phyloP scores from a whole-genome alignment of 1,139 yeast species.

The Yamadazyma membranifaciens region DNA sequence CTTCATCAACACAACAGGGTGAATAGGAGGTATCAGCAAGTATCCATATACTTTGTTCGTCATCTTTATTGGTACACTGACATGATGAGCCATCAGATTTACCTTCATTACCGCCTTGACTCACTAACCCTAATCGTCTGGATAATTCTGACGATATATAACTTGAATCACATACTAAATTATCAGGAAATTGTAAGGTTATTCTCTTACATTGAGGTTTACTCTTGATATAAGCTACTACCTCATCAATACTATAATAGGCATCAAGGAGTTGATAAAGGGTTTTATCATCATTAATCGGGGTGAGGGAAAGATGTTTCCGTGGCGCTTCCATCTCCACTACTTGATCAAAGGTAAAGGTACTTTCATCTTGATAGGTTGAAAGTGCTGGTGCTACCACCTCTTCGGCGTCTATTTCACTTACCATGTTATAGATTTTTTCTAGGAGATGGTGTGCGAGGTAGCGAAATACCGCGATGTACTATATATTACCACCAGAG shows the following conservation, averaged over 20 bases:
- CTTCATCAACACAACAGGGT: slow-evolving; percentile 94
- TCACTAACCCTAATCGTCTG: slow-evolving; percentile 4
- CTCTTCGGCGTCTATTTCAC: background rate
- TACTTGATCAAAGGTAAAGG: slow-evolving; percentile 45
- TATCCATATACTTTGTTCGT: slow-evolving; percentile 23
- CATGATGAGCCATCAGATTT: background rate
- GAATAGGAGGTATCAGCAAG: slow-evolving; percentile 96
- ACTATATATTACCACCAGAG: background rate
- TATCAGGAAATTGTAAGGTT: slow-evolving; percentile 90
- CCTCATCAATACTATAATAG: slow-evolving; percentile 53
- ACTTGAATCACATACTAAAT: slow-evolving; percentile 74
- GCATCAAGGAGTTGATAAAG: slow-evolving; percentile 32
- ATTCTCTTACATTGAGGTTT: slow-evolving; percentile 44
- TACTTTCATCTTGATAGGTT: slow-evolving; percentile 54
- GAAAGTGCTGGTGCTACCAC: slow-evolving; percentile 57
- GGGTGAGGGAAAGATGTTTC: slow-evolving; percentile 28
- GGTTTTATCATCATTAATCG: slow-evolving; percentile 17
- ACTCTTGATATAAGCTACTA: slow-evolving; percentile 34
- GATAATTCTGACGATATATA: slow-evolving; percentile 55
- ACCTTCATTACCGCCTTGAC: background rate
- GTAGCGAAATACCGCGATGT: background rate
- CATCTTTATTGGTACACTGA: slow-evolving; percentile 4
- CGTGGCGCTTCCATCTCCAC: slow-evolving; percentile 27
- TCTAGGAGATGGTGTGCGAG: background rate
- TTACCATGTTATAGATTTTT: slow-evolving; percentile 1